phyloP scores from a whole-genome alignment of 768 basidiomycete genomes.

The Tricholoma flavovirens region DNA sequence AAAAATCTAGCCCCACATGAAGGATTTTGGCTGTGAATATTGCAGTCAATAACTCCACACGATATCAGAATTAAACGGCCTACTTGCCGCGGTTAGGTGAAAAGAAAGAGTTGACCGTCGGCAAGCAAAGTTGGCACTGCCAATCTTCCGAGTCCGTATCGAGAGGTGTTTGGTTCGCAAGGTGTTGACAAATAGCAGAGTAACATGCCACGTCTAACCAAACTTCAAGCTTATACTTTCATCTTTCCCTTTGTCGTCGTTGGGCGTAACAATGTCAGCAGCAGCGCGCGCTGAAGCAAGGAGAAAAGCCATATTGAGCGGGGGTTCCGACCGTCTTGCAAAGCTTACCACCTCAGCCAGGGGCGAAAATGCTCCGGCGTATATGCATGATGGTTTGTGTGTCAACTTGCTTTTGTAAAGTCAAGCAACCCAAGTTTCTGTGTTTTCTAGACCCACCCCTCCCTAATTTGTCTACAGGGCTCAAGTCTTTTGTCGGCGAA shows the following conservation, averaged over 20 bases:
- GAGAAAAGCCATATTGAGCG: conserved; percentile 66
- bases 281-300: conserved; percentile 74
- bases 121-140: too few relatives aligned
- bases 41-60: too few relatives aligned
- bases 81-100: too few relatives aligned
- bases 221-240: too few relatives aligned
- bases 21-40: too few relatives aligned
- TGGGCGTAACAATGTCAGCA: conserved; percentile 34
- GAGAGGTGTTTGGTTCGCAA: conserved; percentile 1
- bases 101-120: too few relatives aligned
- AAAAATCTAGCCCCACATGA: too few relatives aligned
- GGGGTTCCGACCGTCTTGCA: conserved; percentile 69
- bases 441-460: conserved; percentile 32
- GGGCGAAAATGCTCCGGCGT: conserved; percentile 60
- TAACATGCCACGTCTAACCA: conserved; percentile 17
- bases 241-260: conserved; percentile 5
- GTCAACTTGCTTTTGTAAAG: conserved; percentile 6
- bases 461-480: conserved; percentile 25
- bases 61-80: too few relatives aligned
- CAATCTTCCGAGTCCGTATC: too few relatives aligned
- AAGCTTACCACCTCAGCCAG: conserved; percentile 71
- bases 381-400: conserved; percentile 49
- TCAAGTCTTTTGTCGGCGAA: conserved; percentile 41
- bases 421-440: neutral
- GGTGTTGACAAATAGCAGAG: conserved; percentile 10